Base-by-base conservation (phyloP, 192 early-diverging fungal species). In the Gamsiella multidivaricata region DNA sequence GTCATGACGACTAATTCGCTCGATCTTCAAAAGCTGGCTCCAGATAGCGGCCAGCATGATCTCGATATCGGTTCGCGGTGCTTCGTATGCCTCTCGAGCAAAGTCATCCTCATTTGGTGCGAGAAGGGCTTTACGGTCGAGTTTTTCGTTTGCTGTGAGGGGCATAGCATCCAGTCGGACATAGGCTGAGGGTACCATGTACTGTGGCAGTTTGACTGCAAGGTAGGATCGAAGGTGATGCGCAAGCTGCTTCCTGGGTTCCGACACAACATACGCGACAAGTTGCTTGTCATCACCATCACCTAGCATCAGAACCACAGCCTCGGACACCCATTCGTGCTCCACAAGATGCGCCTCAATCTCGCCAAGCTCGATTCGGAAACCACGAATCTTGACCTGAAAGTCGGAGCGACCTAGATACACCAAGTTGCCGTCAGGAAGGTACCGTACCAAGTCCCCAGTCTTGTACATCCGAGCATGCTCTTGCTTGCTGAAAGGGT, bases 171-270 rank as follows among this genome's bases (percentile, higher is more conserved):
- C 68, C 39, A 82, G 20, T 22, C 39, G 47, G 17, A 66, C 45
- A 29, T 56, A 74, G 3, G 60, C 36, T 20, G 79, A 51, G 3
- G 91, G 91, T 25, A 93, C 83, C 49, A 89, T 89, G 61, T 93
- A 93, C 11, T 61, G 61, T 15, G 91, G 89, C 26, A 93, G 72
- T 56, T 81, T 86, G 37, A 47, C 50, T 62, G 80, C 84, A 54
- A 93, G 68, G 39, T 83, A 83, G 1, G 80, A 81, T 8, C 87
- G 81, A 37, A 92, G 81, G 11, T 73, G 7, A 10, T 53, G 53
- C 8, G 47, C 70, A 32, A 63, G 47, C 5, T 50, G 46, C 33
- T 28, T 25, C 49, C 14, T 52, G 86, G 22, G 84, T 1, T 51
- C 31, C 1, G 61, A 23, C 12, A 64, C 82, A 65, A 90, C 81